These are phyloP conservation scores for Puccinia novopanici DNA, from an alignment of 1,284 basidiomycete genomes.

Conservation along the genomic window DNA sequence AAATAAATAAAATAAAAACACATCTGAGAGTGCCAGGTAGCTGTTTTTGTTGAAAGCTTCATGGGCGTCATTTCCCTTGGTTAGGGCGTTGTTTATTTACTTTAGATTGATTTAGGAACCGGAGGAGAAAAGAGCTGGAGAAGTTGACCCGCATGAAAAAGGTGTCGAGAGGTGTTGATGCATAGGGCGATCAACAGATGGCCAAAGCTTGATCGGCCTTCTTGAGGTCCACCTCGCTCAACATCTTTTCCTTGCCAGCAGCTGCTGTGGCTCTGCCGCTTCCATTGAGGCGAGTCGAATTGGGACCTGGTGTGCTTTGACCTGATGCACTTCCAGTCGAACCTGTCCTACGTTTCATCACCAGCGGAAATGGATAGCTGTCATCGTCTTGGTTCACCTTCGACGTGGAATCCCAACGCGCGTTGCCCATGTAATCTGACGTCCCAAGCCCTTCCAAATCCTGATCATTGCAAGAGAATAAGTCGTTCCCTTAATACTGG, in stretches of 20 bases:
- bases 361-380: conserved; percentile 72
- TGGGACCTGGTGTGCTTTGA: conserved; percentile 45
- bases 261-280: neutral
- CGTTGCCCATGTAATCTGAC: conserved; percentile 81
- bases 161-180: neutral
- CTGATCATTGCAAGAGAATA: conserved; percentile 56
- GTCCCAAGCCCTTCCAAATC: conserved; percentile 79
- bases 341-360: conserved; percentile 47
- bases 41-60: too few relatives aligned
- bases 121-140: too few relatives aligned
- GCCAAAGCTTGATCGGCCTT: conserved; percentile 48
- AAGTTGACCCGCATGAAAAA: too few relatives aligned
- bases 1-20: too few relatives aligned
- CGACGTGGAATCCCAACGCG: conserved; percentile 48
- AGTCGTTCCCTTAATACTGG: neutral
- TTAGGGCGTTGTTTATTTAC: too few relatives aligned
- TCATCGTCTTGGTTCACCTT: conserved; percentile 69
- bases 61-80: too few relatives aligned
- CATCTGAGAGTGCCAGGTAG: too few relatives aligned
- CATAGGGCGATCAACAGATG: neutral
- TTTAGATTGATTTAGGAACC: too few relatives aligned
- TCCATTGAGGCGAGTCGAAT: conserved; percentile 18
- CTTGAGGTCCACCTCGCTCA: conserved; percentile 44
- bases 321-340: conserved; percentile 34
- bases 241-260: conserved; percentile 23